Conservation (phyloP, 2,329 filamentous ascomycete species). For the Arthrobotrys megalospora region DNA sequence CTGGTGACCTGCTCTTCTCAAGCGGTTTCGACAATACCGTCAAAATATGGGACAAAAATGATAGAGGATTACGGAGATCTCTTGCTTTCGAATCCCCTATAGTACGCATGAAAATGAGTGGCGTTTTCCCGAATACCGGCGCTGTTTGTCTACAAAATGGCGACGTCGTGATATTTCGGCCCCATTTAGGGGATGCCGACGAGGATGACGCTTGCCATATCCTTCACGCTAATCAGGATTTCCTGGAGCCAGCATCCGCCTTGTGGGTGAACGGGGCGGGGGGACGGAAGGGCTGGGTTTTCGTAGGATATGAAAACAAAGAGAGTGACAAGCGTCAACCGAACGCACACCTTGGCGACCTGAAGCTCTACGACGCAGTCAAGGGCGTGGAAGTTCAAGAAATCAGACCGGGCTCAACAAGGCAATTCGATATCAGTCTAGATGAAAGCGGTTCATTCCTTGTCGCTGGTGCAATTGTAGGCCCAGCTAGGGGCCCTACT, state of each 20-base stretch:
- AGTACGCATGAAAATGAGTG: slow-evolving; percentile 50
- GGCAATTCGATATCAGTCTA: slow-evolving; percentile 62
- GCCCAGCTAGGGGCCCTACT: slow-evolving; percentile 30
- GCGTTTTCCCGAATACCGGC: slow-evolving; percentile 34
- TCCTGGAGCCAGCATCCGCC: slow-evolving; percentile 61
- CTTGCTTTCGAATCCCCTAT: slow-evolving; percentile 37
- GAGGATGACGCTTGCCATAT: background rate
- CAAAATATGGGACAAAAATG: slow-evolving; percentile 62
- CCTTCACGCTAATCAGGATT: slow-evolving; percentile 34
- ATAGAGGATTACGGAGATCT: slow-evolving; percentile 40
- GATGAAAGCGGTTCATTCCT: slow-evolving; percentile 50
- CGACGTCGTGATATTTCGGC: slow-evolving; percentile 58
- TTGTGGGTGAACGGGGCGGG: slow-evolving; percentile 51
- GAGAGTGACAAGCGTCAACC: slow-evolving; percentile 41
- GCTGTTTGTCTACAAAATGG: slow-evolving; percentile 59
- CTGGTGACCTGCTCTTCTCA: slow-evolving; percentile 61
- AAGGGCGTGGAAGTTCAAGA: slow-evolving; percentile 35
- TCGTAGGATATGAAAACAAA: slow-evolving; percentile 63
- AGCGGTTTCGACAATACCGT: slow-evolving; percentile 62
- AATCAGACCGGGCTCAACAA: slow-evolving; percentile 49
- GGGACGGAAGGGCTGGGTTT: slow-evolving; percentile 59
- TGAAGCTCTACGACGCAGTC: slow-evolving; percentile 62
- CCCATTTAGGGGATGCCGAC: slow-evolving; percentile 5
- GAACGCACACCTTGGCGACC: slow-evolving; percentile 52
- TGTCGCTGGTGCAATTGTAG: slow-evolving; percentile 47